These are phyloP conservation scores for Grifola frondosa DNA, from an alignment of 1,284 basidiomycete species.

Conservation along the genomic window DNA sequence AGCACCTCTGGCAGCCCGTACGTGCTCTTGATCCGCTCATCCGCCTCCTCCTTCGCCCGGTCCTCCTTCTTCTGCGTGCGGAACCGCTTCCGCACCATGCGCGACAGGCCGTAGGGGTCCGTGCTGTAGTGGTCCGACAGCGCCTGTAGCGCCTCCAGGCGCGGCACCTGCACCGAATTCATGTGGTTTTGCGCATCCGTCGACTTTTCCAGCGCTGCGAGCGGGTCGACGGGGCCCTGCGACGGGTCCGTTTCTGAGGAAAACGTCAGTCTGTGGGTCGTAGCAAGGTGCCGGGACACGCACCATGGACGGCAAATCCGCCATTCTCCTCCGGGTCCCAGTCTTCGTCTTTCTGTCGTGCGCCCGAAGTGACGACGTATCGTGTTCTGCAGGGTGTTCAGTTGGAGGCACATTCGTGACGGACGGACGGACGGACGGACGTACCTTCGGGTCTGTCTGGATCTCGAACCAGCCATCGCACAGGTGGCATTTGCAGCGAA, in stretches of 20 bases:
- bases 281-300: constrained; percentile 17
- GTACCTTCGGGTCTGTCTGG: constrained; percentile 92
- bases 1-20: constrained; percentile 74
- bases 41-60: constrained; percentile 59
- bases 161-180: constrained; percentile 69
- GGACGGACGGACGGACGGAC: constrained; percentile 10
- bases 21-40: constrained; percentile 66
- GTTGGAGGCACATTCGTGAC: background rate
- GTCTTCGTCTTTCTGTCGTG: constrained; percentile 87
- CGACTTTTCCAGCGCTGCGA: constrained; percentile 86
- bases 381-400: constrained; percentile 67
- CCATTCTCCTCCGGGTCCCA: constrained; percentile 97
- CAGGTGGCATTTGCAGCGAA: constrained; percentile 95
- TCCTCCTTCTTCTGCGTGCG: constrained; percentile 83
- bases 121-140: constrained; percentile 72
- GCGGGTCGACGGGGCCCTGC: constrained; percentile 66
- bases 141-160: constrained; percentile 76
- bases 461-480: constrained; percentile 96
- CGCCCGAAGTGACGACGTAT: constrained; percentile 91
- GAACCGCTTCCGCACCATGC: constrained; percentile 75
- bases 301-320: constrained; percentile 86
- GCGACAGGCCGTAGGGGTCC: constrained; percentile 84
- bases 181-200: constrained; percentile 74
- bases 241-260: constrained; percentile 71
- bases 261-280: constrained; percentile 3